Percentiles rank a stretch among this genome's conserved stretches.
Conservation (phyloP, 371 early-diverging fungal species). For the Sporodiniella umbellata region DNA sequence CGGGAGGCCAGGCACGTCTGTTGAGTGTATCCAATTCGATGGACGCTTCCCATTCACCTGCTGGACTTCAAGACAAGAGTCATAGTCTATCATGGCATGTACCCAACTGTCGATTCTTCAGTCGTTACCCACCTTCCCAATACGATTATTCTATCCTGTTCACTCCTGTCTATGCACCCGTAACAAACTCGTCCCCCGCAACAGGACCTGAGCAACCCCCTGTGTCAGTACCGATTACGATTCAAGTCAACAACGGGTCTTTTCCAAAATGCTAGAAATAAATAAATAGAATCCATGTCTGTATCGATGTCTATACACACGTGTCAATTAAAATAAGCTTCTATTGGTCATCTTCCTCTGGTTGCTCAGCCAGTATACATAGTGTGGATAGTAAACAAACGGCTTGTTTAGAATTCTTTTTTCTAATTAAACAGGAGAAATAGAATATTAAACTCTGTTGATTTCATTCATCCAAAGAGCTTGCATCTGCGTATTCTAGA, state of each 20-base stretch:
- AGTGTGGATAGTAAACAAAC: too few species aligned
- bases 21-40: slow-evolving; percentile 7
- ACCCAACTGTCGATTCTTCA: slow-evolving; percentile 26
- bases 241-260: slow-evolving; percentile 15
- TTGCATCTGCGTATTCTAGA: too few species aligned
- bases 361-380: too few species aligned
- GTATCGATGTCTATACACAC: too few species aligned
- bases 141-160: slow-evolving; percentile 20
- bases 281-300: too few species aligned
- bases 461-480: too few species aligned
- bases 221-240: slow-evolving; percentile 10
- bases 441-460: too few species aligned
- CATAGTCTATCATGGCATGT: slow-evolving; percentile 8
- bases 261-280: slow-evolving; percentile 15
- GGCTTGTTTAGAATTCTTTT: too few species aligned
- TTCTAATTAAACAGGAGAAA: too few species aligned
- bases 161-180: slow-evolving; percentile 9
- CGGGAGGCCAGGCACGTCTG: slow-evolving; percentile 5
- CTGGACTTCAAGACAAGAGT: slow-evolving; percentile 4
- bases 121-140: slow-evolving; percentile 18
- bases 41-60: slow-evolving; percentile 12
- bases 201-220: slow-evolving; percentile 9
- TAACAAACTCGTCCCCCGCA: not conserved
- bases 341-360: too few species aligned
- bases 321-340: too few species aligned